Conservation (phyloP, 225 moss, liverwort and hornwort genomes). For the Sphagnum tenellum region DNA sequence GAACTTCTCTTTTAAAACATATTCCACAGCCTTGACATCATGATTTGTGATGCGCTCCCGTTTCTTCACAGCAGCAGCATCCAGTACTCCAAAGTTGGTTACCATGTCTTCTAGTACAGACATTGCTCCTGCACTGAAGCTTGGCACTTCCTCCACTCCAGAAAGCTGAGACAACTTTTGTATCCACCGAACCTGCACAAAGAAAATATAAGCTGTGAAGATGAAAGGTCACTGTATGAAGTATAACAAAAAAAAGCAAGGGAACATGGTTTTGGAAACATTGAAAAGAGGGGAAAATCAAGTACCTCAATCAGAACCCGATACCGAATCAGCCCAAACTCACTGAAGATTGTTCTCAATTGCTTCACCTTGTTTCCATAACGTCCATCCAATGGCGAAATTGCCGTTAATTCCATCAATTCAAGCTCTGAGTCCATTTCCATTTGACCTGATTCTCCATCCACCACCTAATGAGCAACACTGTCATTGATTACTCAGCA, state of each 20-base stretch:
- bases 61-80: conserved; percentile 62
- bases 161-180: conserved; percentile 53
- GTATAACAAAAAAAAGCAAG: too few species aligned
- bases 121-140: conserved; percentile 45
- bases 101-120: conserved; percentile 49
- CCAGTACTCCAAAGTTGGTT: conserved; percentile 45
- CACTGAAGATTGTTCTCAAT: conserved; percentile 61
- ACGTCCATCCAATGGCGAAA: conserved; percentile 64
- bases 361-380: conserved; percentile 61
- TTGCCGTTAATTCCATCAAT: conserved; percentile 52
- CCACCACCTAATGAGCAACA: conserved; percentile 20
- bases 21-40: conserved; percentile 88
- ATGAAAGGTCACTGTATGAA: too few species aligned
- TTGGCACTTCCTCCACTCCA: conserved; percentile 60
- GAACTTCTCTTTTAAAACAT: conserved; percentile 69
- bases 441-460: conserved; percentile 20
- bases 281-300: too few species aligned
- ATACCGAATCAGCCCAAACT: conserved; percentile 69
- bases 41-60: conserved; percentile 77
- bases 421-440: conserved; percentile 43
- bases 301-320: conserved; percentile 78
- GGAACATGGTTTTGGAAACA: too few species aligned
- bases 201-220: too few species aligned
- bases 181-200: conserved; percentile 68
- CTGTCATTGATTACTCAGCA: too few species aligned